A percentile compares a stretch with the other conserved stretches of the same genome.
These are phyloP conservation scores for Talaromyces sp. DNA, from an alignment of 2,329 filamentous ascomycete genomes.

Conservation along the genomic window DNA sequence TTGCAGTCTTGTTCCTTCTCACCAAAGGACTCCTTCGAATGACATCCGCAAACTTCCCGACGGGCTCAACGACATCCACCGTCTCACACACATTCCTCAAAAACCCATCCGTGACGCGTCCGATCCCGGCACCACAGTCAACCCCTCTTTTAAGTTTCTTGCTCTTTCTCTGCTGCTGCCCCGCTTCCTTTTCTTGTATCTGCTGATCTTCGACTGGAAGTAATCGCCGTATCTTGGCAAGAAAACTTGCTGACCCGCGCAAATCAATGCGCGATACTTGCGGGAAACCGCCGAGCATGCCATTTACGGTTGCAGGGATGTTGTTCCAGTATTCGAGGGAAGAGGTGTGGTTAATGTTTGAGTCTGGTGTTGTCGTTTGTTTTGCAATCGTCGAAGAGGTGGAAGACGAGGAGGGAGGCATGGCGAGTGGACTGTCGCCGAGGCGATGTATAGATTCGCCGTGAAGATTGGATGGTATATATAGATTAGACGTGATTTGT, in stretches of 20 bases:
- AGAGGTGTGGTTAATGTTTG: constrained; percentile 28
- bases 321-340: constrained; percentile 38
- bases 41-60: constrained; percentile 70
- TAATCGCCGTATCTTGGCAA: constrained; percentile 59
- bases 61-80: constrained; percentile 82
- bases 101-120: constrained; percentile 73
- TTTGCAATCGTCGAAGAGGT: neutral
- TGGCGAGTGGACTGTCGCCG: neutral
- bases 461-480: neutral
- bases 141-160: constrained; percentile 40
- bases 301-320: constrained; percentile 51
- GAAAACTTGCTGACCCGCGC: constrained; percentile 64
- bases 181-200: neutral
- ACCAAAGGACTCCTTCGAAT: constrained; percentile 45
- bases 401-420: neutral
- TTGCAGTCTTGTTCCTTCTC: neutral
- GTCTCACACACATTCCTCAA: constrained; percentile 64
- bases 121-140: constrained; percentile 69
- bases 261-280: constrained; percentile 68
- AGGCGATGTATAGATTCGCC: neutral
- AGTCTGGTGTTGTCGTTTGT: constrained; percentile 22
- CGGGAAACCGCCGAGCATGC: constrained; percentile 69
- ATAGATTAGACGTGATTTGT: neutral
- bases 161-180: neutral
- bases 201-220: constrained; percentile 15